Evolutionary conservation across 768 basidiomycete species (phyloP).

Genomic region (Naganishia antarctica): DNA sequence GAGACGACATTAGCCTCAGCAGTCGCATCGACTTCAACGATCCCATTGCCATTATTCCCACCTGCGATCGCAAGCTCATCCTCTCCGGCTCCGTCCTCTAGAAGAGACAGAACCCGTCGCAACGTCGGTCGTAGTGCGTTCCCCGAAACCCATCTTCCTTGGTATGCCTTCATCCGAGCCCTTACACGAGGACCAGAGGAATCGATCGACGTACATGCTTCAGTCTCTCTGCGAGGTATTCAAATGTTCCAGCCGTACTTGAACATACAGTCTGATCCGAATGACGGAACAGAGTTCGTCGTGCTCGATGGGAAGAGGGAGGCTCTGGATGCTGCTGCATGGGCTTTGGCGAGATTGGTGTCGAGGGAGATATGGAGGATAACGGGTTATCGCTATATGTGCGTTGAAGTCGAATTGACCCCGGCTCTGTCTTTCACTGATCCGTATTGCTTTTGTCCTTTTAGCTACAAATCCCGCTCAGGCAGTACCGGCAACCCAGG

Average conservation of each 20-base stretch:
- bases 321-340: neutral
- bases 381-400: constrained; percentile 16
- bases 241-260: constrained; percentile 6
- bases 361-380: constrained; percentile 16
- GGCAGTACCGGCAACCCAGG: constrained; percentile 15
- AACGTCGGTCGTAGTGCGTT: constrained; percentile 11
- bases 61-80: neutral
- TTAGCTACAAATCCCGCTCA: constrained; percentile 19
- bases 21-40: neutral
- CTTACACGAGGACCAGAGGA: neutral
- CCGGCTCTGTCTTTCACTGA: neutral
- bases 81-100: neutral
- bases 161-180: neutral
- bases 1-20: constrained; percentile 9
- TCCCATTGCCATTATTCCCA: neutral
- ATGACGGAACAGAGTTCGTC: neutral
- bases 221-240: neutral
- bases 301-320: constrained; percentile 14
- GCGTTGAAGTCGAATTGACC: neutral
- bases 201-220: constrained; percentile 11
- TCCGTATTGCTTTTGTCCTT: neutral
- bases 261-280: neutral
- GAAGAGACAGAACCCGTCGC: constrained; percentile 17
- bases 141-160: constrained; percentile 1
- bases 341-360: constrained; percentile 7